Conservation (phyloP, 306 rosid genomes). For the Senna siamea region DNA sequence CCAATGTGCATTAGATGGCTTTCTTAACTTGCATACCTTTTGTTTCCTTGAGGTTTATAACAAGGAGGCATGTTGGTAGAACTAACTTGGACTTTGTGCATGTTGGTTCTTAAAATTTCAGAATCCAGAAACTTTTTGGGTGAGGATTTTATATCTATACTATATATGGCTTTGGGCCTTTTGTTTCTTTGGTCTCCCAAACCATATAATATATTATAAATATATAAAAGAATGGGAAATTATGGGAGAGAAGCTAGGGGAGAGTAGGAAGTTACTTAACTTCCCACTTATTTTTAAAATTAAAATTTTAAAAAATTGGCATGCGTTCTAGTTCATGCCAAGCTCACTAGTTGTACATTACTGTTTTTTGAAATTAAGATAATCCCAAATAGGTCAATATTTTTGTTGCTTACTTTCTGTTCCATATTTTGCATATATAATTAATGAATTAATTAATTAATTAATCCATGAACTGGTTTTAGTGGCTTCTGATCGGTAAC, state of each 20-base stretch:
- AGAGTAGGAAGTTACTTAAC: too few species aligned
- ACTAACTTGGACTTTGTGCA: background rate
- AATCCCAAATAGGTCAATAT: background rate
- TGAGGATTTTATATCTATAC: background rate
- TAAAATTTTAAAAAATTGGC: too few species aligned
- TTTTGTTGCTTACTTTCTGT: background rate
- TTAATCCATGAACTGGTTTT: slow-evolving; percentile 18
- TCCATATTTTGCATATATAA: slow-evolving; percentile 13
- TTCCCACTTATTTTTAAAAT: too few species aligned
- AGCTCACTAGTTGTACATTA: too few species aligned
- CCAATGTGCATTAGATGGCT: too few species aligned
- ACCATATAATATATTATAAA: too few species aligned
- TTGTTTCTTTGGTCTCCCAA: too few species aligned
- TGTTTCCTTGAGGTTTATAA: slow-evolving; percentile 17
- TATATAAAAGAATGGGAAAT: too few species aligned
- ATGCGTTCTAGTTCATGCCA: too few species aligned
- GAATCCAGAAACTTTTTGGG: background rate
- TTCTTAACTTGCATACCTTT: slow-evolving; percentile 31
- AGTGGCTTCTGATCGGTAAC: slow-evolving; percentile 24
- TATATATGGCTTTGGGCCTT: too few species aligned
- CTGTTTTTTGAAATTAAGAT: slow-evolving; percentile 7
- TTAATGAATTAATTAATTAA: too few species aligned
- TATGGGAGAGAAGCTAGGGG: too few species aligned
- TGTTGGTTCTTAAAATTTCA: background rate
- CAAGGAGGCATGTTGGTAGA: slow-evolving; percentile 31